Conservation (phyloP, 1,139 yeast species). For the Taphrina populina region DNA sequence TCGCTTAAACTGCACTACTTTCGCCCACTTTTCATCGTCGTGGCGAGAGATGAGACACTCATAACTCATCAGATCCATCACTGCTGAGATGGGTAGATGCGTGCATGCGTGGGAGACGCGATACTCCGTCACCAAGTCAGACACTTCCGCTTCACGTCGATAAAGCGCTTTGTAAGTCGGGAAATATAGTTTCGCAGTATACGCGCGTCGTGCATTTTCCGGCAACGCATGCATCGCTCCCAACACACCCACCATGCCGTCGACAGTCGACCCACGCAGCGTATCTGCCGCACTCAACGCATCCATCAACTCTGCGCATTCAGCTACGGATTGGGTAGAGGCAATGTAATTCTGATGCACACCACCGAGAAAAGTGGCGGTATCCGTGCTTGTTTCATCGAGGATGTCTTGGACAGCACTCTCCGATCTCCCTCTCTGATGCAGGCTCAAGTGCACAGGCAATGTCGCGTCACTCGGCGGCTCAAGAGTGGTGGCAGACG, state of each 20-base stretch:
- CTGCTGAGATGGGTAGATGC: no score
- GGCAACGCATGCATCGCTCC: constrained; percentile 11
- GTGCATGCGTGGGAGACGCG: no score
- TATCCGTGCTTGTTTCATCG: constrained; percentile 20
- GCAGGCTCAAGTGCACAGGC: constrained; percentile 15
- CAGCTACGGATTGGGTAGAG: constrained; percentile 4
- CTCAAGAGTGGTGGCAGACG: constrained; percentile 10
- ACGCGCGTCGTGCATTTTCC: not conserved
- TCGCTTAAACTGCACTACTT: no score
- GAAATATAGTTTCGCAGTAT: not conserved
- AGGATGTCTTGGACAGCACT: constrained; percentile 8
- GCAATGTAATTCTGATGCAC: constrained; percentile 32
- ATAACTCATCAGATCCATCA: no score
- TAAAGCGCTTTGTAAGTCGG: not conserved
- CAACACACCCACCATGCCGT: constrained; percentile 1
- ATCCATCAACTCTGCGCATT: constrained; percentile 9
- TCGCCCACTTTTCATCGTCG: no score
- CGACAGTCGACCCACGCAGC: not conserved
- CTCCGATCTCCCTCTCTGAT: constrained; percentile 10
- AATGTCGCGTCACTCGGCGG: not conserved
- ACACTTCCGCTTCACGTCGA: not conserved
- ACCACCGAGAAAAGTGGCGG: constrained; percentile 24
- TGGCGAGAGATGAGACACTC: no score
- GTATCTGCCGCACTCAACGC: constrained; percentile 21
- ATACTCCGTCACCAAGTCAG: not conserved